Conservation (phyloP, 2,329 filamentous ascomycete species). For the Teratosphaeria zuluensis region DNA sequence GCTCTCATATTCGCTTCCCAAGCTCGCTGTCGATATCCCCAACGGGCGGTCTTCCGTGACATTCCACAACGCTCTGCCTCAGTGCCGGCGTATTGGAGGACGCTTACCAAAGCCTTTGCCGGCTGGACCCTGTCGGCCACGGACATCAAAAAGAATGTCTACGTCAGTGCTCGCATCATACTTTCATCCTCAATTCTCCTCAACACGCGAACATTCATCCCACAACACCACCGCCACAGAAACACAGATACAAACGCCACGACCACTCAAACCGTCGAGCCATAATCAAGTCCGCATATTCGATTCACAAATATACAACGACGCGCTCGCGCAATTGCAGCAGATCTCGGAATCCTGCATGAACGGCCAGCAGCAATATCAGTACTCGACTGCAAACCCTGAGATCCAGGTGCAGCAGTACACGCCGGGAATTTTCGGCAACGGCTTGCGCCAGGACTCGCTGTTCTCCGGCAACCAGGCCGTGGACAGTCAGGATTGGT, state of each 20-base stretch:
- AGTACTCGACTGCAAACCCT: background rate
- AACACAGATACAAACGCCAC: background rate
- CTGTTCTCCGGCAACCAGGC: background rate
- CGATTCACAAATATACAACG: background rate
- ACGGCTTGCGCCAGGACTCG: background rate
- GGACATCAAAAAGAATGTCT: background rate
- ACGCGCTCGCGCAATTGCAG: conserved; percentile 2
- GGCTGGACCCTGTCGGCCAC: background rate
- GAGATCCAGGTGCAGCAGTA: background rate
- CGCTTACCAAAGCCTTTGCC: background rate
- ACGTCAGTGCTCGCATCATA: background rate
- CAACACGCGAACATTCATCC: background rate
- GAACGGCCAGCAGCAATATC: background rate
- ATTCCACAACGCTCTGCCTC: background rate
- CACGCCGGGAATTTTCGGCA: background rate
- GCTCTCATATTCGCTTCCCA: background rate
- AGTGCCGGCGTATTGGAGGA: background rate
- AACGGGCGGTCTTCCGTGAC: background rate
- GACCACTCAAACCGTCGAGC: background rate
- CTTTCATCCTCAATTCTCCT: background rate
- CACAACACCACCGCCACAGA: background rate
- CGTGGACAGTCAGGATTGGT: background rate
- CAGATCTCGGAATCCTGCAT: background rate
- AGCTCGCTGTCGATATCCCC: background rate
- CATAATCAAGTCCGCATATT: background rate